Percentiles rank a stretch among this genome's conserved stretches.
These are phyloP conservation scores for Aspergillus pseudoviridinutans DNA, from an alignment of 2,329 filamentous ascomycete genomes.

Conservation along the genomic window DNA sequence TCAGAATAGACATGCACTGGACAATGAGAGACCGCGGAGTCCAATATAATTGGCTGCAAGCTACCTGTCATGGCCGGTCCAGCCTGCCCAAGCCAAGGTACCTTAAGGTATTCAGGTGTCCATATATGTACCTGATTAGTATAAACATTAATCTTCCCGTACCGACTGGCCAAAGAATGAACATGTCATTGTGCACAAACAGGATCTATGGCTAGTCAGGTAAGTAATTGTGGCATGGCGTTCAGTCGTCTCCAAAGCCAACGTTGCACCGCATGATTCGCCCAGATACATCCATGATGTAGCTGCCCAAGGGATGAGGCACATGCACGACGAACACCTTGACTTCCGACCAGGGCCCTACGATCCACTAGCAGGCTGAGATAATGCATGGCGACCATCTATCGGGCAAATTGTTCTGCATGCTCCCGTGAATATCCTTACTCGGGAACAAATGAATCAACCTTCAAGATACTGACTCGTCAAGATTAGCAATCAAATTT, in stretches of 20 bases:
- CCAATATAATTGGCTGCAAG: background rate
- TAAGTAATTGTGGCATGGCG: conserved; percentile 9
- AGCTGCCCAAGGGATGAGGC: conserved; percentile 21
- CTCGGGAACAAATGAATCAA: conserved; percentile 12
- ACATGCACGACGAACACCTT: conserved; percentile 13
- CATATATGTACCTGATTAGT: background rate
- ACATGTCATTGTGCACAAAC: background rate
- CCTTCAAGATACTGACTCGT: conserved; percentile 7
- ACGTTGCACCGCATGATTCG: conserved; percentile 21
- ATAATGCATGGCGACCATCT: conserved; percentile 14
- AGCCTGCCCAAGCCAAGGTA: background rate
- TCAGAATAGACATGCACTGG: background rate
- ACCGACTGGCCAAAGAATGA: background rate
- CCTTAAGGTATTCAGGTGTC: background rate
- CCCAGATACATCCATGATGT: conserved; percentile 12
- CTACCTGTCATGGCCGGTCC: background rate
- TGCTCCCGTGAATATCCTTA: conserved; percentile 6
- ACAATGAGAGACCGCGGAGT: background rate
- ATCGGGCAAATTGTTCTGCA: conserved; percentile 16
- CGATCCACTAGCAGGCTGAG: conserved; percentile 1
- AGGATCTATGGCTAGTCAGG: conserved; percentile 1
- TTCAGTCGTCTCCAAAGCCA: conserved; percentile 12
- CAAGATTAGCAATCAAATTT: conserved; percentile 3
- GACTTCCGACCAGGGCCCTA: conserved; percentile 17
- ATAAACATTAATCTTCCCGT: background rate